These are phyloP conservation scores for Begonia loranthoides DNA, from an alignment of 306 rosid species.

Conservation along the genomic window DNA sequence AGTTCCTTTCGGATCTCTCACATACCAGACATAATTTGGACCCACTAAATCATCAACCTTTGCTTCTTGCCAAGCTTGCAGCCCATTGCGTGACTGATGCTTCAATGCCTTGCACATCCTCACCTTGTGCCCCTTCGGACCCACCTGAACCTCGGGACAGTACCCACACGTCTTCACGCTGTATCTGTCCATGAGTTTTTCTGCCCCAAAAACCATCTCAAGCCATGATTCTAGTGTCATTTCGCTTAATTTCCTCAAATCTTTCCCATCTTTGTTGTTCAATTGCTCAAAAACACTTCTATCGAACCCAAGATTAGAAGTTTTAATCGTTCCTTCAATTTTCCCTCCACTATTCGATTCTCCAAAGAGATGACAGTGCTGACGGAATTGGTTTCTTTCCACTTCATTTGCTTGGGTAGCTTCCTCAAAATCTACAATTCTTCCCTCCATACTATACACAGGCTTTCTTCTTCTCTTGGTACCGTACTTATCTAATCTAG, in stretches of 20 bases:
- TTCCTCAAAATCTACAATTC: slow-evolving; percentile 73
- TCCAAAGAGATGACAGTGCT: not conserved
- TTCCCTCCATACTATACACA: slow-evolving; percentile 68
- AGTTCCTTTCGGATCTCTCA: slow-evolving; percentile 38
- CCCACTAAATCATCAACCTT: slow-evolving; percentile 49
- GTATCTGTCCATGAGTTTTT: slow-evolving; percentile 65
- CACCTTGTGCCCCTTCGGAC: slow-evolving; percentile 83
- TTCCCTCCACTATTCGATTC: slow-evolving; percentile 13
- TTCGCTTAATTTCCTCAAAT: slow-evolving; percentile 25
- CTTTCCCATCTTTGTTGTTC: slow-evolving; percentile 14
- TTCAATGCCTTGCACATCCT: slow-evolving; percentile 80
- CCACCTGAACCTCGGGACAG: slow-evolving; percentile 78
- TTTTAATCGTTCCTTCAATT: slow-evolving; percentile 14
- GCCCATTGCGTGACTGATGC: slow-evolving; percentile 78
- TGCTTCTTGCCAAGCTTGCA: slow-evolving; percentile 95
- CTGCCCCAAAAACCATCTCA: slow-evolving; percentile 59
- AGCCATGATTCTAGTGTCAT: slow-evolving; percentile 50
- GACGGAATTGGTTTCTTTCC: slow-evolving; percentile 8
- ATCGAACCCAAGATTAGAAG: slow-evolving; percentile 12
- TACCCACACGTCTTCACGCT: slow-evolving; percentile 64
- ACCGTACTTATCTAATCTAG: slow-evolving; percentile 42
- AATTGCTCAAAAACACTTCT: slow-evolving; percentile 16
- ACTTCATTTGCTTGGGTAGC: slow-evolving; percentile 17
- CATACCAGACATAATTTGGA: slow-evolving; percentile 84
- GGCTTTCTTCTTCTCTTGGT: slow-evolving; percentile 75